phyloP scores from a whole-genome alignment of 2,329 filamentous ascomycete genomes.

The Aureobasidium sp. region DNA sequence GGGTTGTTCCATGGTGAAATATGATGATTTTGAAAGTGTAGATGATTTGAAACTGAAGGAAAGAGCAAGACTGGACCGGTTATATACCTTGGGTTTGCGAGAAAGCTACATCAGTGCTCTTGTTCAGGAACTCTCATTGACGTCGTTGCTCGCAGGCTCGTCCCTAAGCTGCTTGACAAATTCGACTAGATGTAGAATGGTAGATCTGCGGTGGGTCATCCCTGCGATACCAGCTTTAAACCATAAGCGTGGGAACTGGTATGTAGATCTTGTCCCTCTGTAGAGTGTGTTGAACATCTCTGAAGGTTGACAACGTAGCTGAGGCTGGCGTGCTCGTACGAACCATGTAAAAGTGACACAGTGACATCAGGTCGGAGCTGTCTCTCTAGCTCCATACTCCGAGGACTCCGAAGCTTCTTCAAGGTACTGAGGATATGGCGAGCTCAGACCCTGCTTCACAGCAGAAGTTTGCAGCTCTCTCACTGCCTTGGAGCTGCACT shows the following conservation, averaged over 20 bases:
- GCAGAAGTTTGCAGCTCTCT: not conserved
- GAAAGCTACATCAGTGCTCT: not conserved
- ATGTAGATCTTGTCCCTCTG: not conserved
- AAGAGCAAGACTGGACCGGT: not conserved
- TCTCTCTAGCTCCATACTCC: not conserved
- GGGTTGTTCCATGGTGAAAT: not conserved
- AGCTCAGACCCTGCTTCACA: not conserved
- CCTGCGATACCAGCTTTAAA: not conserved
- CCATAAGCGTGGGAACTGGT: not conserved
- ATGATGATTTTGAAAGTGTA: not conserved
- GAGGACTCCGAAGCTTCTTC: not conserved
- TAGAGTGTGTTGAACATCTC: not conserved
- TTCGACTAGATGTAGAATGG: not conserved
- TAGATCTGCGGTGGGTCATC: slow-evolving; percentile 1
- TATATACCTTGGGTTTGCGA: not conserved
- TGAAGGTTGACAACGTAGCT: not conserved
- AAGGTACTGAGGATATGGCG: not conserved
- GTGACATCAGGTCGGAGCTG: slow-evolving; percentile 2
- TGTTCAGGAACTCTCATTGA: not conserved
- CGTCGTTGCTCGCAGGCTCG: not conserved
- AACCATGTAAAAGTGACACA: not conserved
- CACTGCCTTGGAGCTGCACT: not conserved
- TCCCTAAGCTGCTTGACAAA: not conserved
- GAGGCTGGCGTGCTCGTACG: not conserved
- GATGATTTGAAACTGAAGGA: not conserved